phyloP scores from a whole-genome alignment of 768 basidiomycete genomes.

The Cyclocybe cylindracea region DNA sequence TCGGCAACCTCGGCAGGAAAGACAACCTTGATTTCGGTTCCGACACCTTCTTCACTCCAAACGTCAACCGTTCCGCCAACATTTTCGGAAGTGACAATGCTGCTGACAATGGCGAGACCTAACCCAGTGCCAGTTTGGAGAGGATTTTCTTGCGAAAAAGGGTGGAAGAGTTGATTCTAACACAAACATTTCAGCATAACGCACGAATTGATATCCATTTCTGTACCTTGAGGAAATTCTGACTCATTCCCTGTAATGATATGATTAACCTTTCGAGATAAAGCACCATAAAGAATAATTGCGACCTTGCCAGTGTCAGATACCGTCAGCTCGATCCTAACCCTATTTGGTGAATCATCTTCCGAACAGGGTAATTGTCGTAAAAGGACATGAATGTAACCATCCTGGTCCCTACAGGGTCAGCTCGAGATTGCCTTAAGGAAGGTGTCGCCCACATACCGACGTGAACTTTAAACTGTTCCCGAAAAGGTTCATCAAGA shows the following conservation, averaged over 20 bases:
- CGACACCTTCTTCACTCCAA: conserved; percentile 85
- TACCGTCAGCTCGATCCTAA: conserved; percentile 82
- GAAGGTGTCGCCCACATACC: conserved; percentile 39
- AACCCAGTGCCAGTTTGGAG: conserved; percentile 91
- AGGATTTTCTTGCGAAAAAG: conserved; percentile 96
- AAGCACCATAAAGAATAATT: neutral
- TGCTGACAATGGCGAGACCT: conserved; percentile 93
- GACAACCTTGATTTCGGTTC: conserved; percentile 88
- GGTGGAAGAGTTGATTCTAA: conserved; percentile 93
- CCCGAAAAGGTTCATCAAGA: conserved; percentile 93
- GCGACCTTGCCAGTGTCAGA: conserved; percentile 86
- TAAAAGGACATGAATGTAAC: conserved; percentile 84
- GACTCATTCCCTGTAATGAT: conserved; percentile 76
- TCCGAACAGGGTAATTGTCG: conserved; percentile 66
- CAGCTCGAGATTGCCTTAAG: neutral
- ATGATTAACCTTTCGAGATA: neutral
- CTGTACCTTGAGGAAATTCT: conserved; percentile 82
- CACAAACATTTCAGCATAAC: neutral
- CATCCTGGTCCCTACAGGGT: conserved; percentile 49
- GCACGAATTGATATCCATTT: neutral
- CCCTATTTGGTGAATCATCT: conserved; percentile 54
- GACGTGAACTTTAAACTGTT: conserved; percentile 93
- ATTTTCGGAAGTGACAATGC: conserved; percentile 82
- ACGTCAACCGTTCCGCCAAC: conserved; percentile 93
- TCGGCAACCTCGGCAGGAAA: conserved; percentile 71